A percentile compares a stretch with the other conserved stretches of the same genome.
Conservation (phyloP, 2,329 filamentous ascomycete genomes). For the Epichloe glyceriae region DNA sequence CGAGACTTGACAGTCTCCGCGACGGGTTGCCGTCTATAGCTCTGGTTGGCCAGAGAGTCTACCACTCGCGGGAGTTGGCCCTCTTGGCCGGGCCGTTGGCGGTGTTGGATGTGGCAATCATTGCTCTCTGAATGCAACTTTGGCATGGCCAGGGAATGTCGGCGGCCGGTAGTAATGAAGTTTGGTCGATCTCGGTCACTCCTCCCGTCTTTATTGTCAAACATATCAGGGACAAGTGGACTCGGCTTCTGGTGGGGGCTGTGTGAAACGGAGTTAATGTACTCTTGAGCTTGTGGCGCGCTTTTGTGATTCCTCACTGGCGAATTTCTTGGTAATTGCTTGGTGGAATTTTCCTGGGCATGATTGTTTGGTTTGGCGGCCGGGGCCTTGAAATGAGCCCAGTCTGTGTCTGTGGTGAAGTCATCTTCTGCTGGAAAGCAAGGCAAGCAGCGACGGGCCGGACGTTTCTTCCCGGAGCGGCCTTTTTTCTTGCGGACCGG, state of each 20-base stretch:
- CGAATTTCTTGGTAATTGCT: background rate
- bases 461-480: slow-evolving; percentile 6
- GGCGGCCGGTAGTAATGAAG: slow-evolving; percentile 7
- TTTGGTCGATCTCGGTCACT: slow-evolving; percentile 2
- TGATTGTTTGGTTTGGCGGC: slow-evolving; percentile 1
- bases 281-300: background rate
- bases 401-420: slow-evolving; percentile 12
- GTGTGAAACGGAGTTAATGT: background rate
- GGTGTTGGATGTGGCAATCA: background rate
- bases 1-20: background rate
- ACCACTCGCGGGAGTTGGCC: background rate
- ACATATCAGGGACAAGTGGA: background rate
- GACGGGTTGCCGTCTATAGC: background rate
- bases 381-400: slow-evolving; percentile 11
- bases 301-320: background rate
- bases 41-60: background rate
- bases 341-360: background rate
- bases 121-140: background rate
- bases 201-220: background rate
- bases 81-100: background rate
- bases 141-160: slow-evolving; percentile 6
- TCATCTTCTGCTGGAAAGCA: slow-evolving; percentile 16
- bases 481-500: slow-evolving; percentile 12
- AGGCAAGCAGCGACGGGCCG: slow-evolving; percentile 15
- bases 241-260: slow-evolving; percentile 4